Base-by-base conservation (phyloP, 495 filamentous ascomycete species). In the Pyronema omphalodes region DNA sequence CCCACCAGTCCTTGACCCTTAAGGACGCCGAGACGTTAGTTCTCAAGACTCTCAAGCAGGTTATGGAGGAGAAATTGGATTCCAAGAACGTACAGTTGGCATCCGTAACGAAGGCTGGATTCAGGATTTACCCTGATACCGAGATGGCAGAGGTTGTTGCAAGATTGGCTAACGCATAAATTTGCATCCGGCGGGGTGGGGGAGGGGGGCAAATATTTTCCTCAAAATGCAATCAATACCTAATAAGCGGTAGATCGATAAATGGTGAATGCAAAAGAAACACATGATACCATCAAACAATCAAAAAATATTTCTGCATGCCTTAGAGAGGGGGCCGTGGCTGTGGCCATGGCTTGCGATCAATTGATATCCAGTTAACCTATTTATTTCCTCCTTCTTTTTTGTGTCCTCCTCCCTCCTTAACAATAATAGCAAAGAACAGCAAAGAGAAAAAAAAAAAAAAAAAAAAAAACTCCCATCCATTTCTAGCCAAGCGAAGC, bases 21-120 rank as follows among this genome's bases (percentile, higher is more conserved):
- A 71, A 76, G 46, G 91, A 98, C 68, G 91, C 91, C 17, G 91
- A 98, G 71, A 84, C 86, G 2, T 71, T 98, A 59, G 93, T 96
- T 35, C 73, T 98, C 60, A 95, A 95, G 79, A 98, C 91, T 37
- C 70, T 98, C 68, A 98, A 98, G 76, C 91, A 98, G 72, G 91
- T 98, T 51, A 98, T 98, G 91, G 91, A 98, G 72, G 91, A 98
- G 79, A 98, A 96, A 74, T 77, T 98, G 51, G 91, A 98, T 67
- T 75, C 84, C 41, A 96, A 96, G 77, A 98, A 96, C 65, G 93
- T 98, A 60, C 91, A 96, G 75, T 70, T 98, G 59, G 91, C 91
- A 44, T 95, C 88, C 65, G 93, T 96, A 52, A 98, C 91, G 55
- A 94, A 89, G 74, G 88, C 84, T 67, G 91, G 93, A 14, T 96